Conservation (phyloP, 441 rosid genomes). For the Erodium texanum region DNA sequence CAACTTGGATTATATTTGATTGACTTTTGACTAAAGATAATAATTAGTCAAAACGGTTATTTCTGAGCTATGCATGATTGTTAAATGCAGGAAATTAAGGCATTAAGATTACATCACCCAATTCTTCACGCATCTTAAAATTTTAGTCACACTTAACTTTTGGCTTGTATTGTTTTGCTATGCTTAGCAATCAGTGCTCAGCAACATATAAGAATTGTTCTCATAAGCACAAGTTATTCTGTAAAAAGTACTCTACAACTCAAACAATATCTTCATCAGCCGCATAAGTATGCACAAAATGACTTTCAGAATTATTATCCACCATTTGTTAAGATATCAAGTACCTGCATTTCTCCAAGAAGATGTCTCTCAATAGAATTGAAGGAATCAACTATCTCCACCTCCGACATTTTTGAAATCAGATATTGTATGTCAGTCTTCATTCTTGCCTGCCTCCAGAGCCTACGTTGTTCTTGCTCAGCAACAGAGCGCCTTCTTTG, state of each 20-base stretch:
- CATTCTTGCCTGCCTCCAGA: constrained; percentile 87
- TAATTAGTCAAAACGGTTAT: no score
- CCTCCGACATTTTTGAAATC: constrained; percentile 60
- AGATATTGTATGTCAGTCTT: constrained; percentile 57
- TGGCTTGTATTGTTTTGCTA: neutral
- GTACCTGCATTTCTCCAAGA: constrained; percentile 62
- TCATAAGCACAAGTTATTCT: neutral
- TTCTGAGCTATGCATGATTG: neutral
- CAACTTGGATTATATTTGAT: no score
- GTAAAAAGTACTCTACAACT: neutral
- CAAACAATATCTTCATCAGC: constrained; percentile 1
- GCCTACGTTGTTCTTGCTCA: constrained; percentile 74
- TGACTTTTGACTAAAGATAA: no score
- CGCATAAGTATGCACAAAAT: neutral
- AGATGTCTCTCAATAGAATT: constrained; percentile 82
- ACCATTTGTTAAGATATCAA: constrained; percentile 11
- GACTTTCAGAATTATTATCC: neutral
- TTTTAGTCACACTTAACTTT: neutral
- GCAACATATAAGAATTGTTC: neutral
- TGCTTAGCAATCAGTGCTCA: neutral
- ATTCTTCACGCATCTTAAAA: neutral
- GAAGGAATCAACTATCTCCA: constrained; percentile 89
- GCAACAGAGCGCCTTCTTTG: constrained; percentile 70
- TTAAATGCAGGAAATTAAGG: neutral
- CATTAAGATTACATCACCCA: no score